Conservation (phyloP, 2,329 filamentous ascomycete genomes). For the Nemania sp. region DNA sequence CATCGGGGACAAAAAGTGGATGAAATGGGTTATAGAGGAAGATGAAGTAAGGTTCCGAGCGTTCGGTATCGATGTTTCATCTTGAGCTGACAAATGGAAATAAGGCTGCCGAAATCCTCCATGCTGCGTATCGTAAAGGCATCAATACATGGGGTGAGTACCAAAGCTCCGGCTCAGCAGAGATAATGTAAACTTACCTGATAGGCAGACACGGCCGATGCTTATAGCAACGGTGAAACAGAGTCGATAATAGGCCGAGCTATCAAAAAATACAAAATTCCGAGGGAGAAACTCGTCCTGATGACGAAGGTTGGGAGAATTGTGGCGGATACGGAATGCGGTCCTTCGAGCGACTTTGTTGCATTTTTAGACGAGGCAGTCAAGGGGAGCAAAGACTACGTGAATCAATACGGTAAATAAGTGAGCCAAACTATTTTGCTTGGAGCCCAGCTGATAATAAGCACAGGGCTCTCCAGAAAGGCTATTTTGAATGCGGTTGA, state of each 20-base stretch:
- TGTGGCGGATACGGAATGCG: slow-evolving; percentile 6
- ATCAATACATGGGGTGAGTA: slow-evolving; percentile 6
- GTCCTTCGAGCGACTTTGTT: slow-evolving; percentile 3
- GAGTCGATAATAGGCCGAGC: slow-evolving; percentile 17
- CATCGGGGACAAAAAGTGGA: slow-evolving; percentile 2
- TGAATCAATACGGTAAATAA: slow-evolving; percentile 31
- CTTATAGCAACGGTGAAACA: slow-evolving; percentile 17
- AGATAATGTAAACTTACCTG: slow-evolving; percentile 4
- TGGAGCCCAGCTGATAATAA: slow-evolving; percentile 4
- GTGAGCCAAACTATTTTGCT: slow-evolving; percentile 2
- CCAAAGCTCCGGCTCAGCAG: slow-evolving; percentile 1
- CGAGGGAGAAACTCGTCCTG: slow-evolving; percentile 15
- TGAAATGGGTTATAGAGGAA: slow-evolving; percentile 5
- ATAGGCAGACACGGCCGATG: slow-evolving; percentile 17
- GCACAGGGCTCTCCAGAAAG: slow-evolving; percentile 26
- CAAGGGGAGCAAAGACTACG: slow-evolving; percentile 11
- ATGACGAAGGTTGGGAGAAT: slow-evolving; percentile 15
- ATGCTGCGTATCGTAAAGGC: slow-evolving; percentile 5
- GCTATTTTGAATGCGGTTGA: slow-evolving; percentile 45
- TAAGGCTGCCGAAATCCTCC: slow-evolving; percentile 5
- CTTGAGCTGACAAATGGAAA: slow-evolving; percentile 4
- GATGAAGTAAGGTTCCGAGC: slow-evolving; percentile 1
- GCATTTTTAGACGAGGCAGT: slow-evolving; percentile 7
- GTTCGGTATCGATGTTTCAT: slow-evolving; percentile 4
- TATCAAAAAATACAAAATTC: slow-evolving; percentile 18